Base-by-base conservation (phyloP, 1,139 yeast genomes). In the Candida buenavistaensis region DNA sequence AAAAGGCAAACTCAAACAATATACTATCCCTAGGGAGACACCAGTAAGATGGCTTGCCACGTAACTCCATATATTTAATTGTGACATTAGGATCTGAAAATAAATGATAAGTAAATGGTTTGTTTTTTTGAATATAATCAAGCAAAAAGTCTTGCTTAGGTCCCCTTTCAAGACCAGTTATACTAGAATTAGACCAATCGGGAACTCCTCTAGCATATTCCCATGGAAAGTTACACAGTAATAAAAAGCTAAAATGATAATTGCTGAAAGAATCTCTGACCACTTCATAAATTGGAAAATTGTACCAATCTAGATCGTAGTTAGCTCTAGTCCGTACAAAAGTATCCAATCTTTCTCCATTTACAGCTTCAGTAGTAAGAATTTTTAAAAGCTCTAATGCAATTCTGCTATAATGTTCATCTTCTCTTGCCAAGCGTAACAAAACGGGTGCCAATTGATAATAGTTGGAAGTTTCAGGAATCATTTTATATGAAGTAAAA, bases 391-490 rank as follows among this genome's bases (percentile, higher is more conserved):
- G 37, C n/a, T 30, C 16, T 11, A 12, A 13, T 3, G 37, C 40
- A 37, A 33, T 38, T 23, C 42, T 39, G 3, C 49, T 47, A 36
- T 43, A 41, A 25, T 41, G 38, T 34, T 8, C 23, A 3, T 28
- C 24, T 17, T 28, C 32, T 6, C 24, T 21, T 4, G 33, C n/a
- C 11, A 35, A 14, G 5, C 27, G 24, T 11, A 23, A 37, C 11
- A 41, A 29, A 3, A 26, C 5, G 6, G 45, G 41, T 6, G 41
- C 39, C 17, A 37, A 14, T 11, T 26, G 26, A 15, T 28, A 21
- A 16, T 19, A 34, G 8, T 31, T 23, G 14, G 15, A 6, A 6
- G 37, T 22, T 14, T 26, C 17, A 6, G 39, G 33, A 14, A 38
- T 31, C 24, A 23, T 4, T 7, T 26, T 25, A 27, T 13, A 16